Base-by-base conservation (phyloP, 768 basidiomycete species). In the Russula foetens region DNA sequence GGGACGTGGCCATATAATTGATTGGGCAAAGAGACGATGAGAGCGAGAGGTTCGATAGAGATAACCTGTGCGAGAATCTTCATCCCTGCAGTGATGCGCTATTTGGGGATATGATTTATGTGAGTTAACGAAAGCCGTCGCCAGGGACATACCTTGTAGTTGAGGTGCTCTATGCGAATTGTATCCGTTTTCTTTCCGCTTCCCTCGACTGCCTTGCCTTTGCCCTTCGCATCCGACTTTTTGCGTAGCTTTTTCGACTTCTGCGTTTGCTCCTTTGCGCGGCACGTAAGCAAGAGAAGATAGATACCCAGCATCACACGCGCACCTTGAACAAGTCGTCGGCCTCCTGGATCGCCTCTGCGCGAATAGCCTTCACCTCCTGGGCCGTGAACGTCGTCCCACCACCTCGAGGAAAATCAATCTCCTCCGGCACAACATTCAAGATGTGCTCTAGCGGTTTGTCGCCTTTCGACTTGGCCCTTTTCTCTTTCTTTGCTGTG, bases 391-490 rank as follows among this genome's bases (percentile, higher is more conserved):
- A 81, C 33, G 77, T 81, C 1, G 92, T 90, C 54, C 96, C 96
- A 28, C 96, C 96, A 28, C 96, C 97, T 66, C 96, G 85, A 59
- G 95, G 95, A 73, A 98, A 99, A 72, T 95, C 92, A 52, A 92
- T 81, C 68, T 95, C 93, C 41, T 92, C 84, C 11, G 77, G 62
- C 38, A 76, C 72, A 58, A 78, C 67, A 64, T 69, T 74, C n/a
- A 79, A 76, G 29, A 70, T 65, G 11, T 72, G 65, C 52, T 73
- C 70, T 3, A 71, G 63, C 11, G 74, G 59, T 21, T 74, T 71
- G 21, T 67, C 64, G 63, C 67, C 46, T 53, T 55, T 51, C 11
- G 56, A 38, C 63, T 66, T 71, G 53, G 47, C 61, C 67, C 69
- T 70, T 60, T 62, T 64, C 50, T 70, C 51, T 35, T 62, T 62